Evolutionary conservation across 1,284 basidiomycete genomes (phyloP).

Genomic region (Inonotus hispidus): DNA sequence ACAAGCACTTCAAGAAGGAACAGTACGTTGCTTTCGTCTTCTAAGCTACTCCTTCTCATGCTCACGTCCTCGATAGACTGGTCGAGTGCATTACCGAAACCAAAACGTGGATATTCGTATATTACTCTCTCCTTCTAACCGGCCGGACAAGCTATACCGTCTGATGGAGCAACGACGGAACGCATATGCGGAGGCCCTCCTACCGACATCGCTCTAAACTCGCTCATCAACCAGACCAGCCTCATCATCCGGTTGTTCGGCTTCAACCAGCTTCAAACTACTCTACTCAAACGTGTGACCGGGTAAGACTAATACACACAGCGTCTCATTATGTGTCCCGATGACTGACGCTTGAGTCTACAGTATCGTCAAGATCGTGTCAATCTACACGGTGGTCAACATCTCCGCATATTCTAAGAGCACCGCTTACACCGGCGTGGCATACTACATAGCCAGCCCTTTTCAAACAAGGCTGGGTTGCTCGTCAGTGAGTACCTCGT

Average conservation of each 20-base stretch:
- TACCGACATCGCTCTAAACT: slow-evolving; percentile 70
- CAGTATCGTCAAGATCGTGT: slow-evolving; percentile 32
- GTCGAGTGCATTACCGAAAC: slow-evolving; percentile 62
- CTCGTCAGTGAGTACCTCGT: slow-evolving; percentile 58
- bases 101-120: slow-evolving; percentile 67
- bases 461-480: slow-evolving; percentile 55
- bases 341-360: background rate
- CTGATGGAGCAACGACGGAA: no score
- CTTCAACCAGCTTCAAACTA: slow-evolving; percentile 59
- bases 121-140: slow-evolving; percentile 58
- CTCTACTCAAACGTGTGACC: slow-evolving; percentile 63
- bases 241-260: slow-evolving; percentile 69
- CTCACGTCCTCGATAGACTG: slow-evolving; percentile 37
- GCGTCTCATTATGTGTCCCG: slow-evolving; percentile 29
- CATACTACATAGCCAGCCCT: slow-evolving; percentile 60
- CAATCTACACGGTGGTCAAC: slow-evolving; percentile 55
- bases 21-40: slow-evolving; percentile 42
- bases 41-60: background rate
- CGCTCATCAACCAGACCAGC: slow-evolving; percentile 63
- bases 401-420: slow-evolving; percentile 51
- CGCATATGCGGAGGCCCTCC: no score
- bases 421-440: slow-evolving; percentile 53
- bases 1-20: slow-evolving; percentile 69
- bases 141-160: no score
- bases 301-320: slow-evolving; percentile 45